These are phyloP conservation scores for Rhizopogon parksii DNA, from an alignment of 1,284 basidiomycete species.

Conservation along the genomic window DNA sequence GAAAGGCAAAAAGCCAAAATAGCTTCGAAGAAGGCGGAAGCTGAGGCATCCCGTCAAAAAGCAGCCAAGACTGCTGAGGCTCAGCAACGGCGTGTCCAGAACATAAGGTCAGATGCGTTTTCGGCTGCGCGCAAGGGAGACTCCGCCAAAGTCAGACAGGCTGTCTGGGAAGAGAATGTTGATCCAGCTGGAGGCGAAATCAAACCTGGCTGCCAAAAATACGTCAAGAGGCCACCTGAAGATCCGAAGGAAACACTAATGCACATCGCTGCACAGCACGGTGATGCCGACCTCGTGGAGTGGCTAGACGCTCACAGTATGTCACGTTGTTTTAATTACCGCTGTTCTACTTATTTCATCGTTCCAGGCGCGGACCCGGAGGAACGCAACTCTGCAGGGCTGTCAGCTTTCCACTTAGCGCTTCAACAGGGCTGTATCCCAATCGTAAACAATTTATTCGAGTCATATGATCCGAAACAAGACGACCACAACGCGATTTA, in stretches of 20 bases:
- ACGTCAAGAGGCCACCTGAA: slow-evolving; percentile 38
- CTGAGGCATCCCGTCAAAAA: slow-evolving; percentile 41
- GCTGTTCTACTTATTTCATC: slow-evolving; percentile 15
- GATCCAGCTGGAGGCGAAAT: slow-evolving; percentile 66
- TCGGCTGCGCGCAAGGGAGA: slow-evolving; percentile 53
- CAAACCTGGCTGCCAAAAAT: slow-evolving; percentile 46
- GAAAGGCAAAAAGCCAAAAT: slow-evolving; percentile 50
- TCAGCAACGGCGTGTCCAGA: slow-evolving; percentile 45
- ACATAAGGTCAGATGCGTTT: slow-evolving; percentile 53
- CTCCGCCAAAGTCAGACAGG: slow-evolving; percentile 47
- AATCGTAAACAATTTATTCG: slow-evolving; percentile 52
- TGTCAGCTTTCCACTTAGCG: slow-evolving; percentile 64
- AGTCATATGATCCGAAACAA: slow-evolving; percentile 43
- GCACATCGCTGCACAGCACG: slow-evolving; percentile 54
- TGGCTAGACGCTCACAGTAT: slow-evolving; percentile 68
- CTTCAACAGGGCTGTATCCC: slow-evolving; percentile 42
- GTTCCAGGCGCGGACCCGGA: slow-evolving; percentile 59
- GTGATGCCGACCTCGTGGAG: slow-evolving; percentile 49
- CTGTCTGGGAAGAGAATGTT: slow-evolving; percentile 60
- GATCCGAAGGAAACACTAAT: slow-evolving; percentile 61
- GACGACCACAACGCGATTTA: slow-evolving; percentile 49
- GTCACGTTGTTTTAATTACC: slow-evolving; percentile 24
- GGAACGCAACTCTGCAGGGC: slow-evolving; percentile 50
- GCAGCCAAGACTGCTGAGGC: slow-evolving; percentile 43
- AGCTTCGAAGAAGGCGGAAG: slow-evolving; percentile 48